Evolutionary conservation across 2,329 filamentous ascomycete genomes (phyloP).

Genomic region (Alternaria ventricosa): DNA sequence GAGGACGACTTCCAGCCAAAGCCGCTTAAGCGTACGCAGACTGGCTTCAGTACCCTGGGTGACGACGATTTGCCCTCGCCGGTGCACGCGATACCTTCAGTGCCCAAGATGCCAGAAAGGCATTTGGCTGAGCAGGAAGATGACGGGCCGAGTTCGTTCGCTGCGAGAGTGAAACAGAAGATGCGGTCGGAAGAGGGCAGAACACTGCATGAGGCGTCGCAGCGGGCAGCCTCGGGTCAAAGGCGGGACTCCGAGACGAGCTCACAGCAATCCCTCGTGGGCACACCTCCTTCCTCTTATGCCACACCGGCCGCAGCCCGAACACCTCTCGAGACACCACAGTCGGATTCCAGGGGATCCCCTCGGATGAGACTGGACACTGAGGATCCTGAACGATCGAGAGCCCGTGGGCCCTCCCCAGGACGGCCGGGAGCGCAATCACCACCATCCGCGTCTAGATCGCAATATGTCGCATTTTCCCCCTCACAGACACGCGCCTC

Average conservation of each 20-base stretch:
- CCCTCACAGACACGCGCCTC: slow-evolving; percentile 31
- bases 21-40: slow-evolving; percentile 64
- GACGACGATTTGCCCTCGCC: slow-evolving; percentile 42
- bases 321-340: slow-evolving; percentile 29
- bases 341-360: slow-evolving; percentile 16
- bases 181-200: slow-evolving; percentile 62
- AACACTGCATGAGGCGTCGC: slow-evolving; percentile 55
- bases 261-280: slow-evolving; percentile 27
- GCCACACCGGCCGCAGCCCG: slow-evolving; percentile 22
- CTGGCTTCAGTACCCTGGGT: slow-evolving; percentile 52
- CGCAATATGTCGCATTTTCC: slow-evolving; percentile 36
- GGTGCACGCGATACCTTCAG: slow-evolving; percentile 52
- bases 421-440: slow-evolving; percentile 15
- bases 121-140: slow-evolving; percentile 24
- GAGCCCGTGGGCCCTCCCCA: slow-evolving; percentile 39
- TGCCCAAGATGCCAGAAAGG: slow-evolving; percentile 40
- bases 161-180: slow-evolving; percentile 55
- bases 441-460: slow-evolving; percentile 30
- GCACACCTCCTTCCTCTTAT: slow-evolving; percentile 35
- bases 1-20: slow-evolving; percentile 61
- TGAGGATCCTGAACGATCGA: slow-evolving; percentile 41
- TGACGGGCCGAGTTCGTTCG: slow-evolving; percentile 52
- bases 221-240: slow-evolving; percentile 29
- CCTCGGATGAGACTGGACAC: slow-evolving; percentile 23
- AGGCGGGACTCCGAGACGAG: slow-evolving; percentile 42